Evolutionary conservation across 805 yeast genomes (phyloP).

Genomic region (Metschnikowia anglica): DNA sequence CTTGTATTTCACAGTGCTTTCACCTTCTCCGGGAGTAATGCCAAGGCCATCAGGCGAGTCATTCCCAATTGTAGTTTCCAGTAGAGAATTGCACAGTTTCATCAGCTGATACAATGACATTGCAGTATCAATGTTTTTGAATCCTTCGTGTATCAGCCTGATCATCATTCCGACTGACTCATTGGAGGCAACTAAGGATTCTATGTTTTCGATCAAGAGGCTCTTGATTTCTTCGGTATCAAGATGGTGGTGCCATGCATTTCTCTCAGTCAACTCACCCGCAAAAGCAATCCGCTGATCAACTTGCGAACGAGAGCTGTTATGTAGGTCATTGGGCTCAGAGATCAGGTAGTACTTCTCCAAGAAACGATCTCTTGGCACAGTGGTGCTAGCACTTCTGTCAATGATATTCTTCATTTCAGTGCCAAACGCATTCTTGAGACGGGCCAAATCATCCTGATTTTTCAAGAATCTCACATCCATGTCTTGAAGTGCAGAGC

Average conservation of each 20-base stretch:
- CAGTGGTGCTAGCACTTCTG: neutral
- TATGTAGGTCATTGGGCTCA: neutral
- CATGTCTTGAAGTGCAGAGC: slow-evolving; percentile 2
- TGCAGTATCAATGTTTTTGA: too few relatives aligned
- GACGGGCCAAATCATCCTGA: neutral
- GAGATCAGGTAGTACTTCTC: neutral
- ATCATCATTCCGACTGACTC: too few relatives aligned
- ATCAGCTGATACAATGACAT: too few relatives aligned
- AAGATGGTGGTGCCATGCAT: neutral
- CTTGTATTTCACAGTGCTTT: too few relatives aligned
- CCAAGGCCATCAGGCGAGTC: too few relatives aligned
- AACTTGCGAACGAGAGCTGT: neutral
- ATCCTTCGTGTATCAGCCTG: too few relatives aligned
- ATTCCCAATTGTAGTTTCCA: too few relatives aligned
- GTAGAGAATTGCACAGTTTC: too few relatives aligned
- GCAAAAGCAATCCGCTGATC: neutral
- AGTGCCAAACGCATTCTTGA: neutral
- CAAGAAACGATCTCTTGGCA: neutral
- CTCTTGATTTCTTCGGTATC: neutral
- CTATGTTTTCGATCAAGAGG: too few relatives aligned
- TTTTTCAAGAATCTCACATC: neutral
- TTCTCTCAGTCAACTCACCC: neutral
- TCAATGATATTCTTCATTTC: neutral
- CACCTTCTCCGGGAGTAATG: too few relatives aligned
- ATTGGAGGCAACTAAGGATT: too few relatives aligned